Percentiles rank a stretch among this genome's conserved stretches.
Evolutionary conservation across 257 asterid genomes (phyloP).

Genomic region (Mitragyna speciosa): DNA sequence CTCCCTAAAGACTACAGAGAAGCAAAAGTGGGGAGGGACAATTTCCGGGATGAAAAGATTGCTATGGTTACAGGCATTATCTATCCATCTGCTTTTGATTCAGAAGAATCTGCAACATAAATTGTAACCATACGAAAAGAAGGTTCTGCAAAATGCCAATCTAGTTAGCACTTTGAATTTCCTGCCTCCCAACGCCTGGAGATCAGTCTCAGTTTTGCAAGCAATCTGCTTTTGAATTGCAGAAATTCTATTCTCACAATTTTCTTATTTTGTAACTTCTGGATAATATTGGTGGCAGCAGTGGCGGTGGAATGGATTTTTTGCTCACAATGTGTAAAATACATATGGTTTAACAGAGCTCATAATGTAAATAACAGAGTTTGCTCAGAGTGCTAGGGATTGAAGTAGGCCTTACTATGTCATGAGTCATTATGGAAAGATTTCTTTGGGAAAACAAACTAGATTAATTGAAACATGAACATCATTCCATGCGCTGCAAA

Average conservation of each 20-base stretch:
- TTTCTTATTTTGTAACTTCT: not conserved
- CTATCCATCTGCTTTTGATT: slow-evolving; percentile 39
- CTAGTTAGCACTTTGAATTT: not conserved
- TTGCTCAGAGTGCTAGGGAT: not conserved
- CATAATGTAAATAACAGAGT: slow-evolving; percentile 10
- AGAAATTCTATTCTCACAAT: not conserved
- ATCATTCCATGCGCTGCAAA: not conserved
- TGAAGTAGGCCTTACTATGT: not conserved
- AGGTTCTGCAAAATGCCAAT: not conserved
- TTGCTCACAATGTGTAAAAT: too few species aligned
- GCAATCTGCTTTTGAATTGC: not conserved
- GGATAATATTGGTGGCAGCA: not conserved
- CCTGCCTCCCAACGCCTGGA: not conserved
- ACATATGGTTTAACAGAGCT: not conserved
- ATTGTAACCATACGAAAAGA: not conserved
- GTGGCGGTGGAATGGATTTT: not conserved
- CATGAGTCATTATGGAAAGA: too few species aligned
- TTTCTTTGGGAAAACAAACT: too few species aligned
- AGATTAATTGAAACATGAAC: too few species aligned
- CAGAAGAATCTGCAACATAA: slow-evolving; percentile 41
- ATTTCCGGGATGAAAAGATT: slow-evolving; percentile 48
- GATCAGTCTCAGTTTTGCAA: not conserved
- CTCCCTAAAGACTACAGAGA: slow-evolving; percentile 58
- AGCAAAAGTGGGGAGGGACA: slow-evolving; percentile 28
- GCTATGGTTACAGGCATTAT: slow-evolving; percentile 50